phyloP scores from a whole-genome alignment of 495 filamentous ascomycete species.

The Aspergillus saccharolyticus region DNA sequence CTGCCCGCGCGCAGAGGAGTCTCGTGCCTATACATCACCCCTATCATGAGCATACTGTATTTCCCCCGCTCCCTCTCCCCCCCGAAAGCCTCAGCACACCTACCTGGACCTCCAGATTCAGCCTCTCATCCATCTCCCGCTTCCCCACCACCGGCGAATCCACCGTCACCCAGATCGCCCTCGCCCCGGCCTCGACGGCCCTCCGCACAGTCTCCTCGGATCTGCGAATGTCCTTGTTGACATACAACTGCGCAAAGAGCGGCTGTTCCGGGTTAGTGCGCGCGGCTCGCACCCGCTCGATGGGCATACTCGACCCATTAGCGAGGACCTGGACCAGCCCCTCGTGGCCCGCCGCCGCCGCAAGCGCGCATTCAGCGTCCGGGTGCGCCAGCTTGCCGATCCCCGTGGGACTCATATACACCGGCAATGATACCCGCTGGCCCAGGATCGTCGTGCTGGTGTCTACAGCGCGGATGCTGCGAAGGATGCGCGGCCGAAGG shows the following conservation, averaged over 20 bases:
- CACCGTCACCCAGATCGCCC: slow-evolving; percentile 65
- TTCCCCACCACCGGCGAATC: slow-evolving; percentile 63
- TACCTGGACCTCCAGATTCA: slow-evolving; percentile 49
- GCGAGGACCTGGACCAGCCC: slow-evolving; percentile 30
- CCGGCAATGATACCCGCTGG: slow-evolving; percentile 60
- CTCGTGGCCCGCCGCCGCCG: slow-evolving; percentile 65
- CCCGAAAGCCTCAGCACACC: neutral
- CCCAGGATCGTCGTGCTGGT: slow-evolving; percentile 72
- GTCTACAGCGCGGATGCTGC: slow-evolving; percentile 66
- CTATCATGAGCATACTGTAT: neutral
- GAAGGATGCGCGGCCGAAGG: slow-evolving; percentile 71
- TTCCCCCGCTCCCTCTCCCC: neutral
- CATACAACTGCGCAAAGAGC: slow-evolving; percentile 84
- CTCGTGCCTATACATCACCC: neutral
- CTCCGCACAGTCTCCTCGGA: slow-evolving; percentile 72
- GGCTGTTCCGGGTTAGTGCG: slow-evolving; percentile 52
- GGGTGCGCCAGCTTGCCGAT: slow-evolving; percentile 76
- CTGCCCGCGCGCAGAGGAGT: slow-evolving; percentile 35
- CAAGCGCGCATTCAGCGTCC: slow-evolving; percentile 73
- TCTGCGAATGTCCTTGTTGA: slow-evolving; percentile 74
- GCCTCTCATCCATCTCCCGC: slow-evolving; percentile 53
- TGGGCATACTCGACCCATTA: slow-evolving; percentile 36
- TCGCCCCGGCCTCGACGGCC: slow-evolving; percentile 71
- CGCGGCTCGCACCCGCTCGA: slow-evolving; percentile 71
- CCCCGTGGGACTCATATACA: slow-evolving; percentile 75